phyloP scores from a whole-genome alignment of 495 filamentous ascomycete species.

The Aspergillus bridgeri region DNA sequence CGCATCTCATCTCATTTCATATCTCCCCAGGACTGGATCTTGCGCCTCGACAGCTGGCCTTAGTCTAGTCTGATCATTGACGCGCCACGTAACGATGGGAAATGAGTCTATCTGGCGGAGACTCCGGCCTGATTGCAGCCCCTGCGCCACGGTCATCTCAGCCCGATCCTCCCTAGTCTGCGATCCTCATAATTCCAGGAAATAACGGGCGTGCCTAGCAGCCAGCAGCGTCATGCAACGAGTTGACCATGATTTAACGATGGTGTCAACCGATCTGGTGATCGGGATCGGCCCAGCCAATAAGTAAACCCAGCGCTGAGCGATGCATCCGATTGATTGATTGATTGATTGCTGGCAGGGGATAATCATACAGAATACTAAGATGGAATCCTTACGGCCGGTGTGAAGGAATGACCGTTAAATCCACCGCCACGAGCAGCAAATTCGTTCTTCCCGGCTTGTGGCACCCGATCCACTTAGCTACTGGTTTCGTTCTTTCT shows the following conservation, averaged over 20 bases:
- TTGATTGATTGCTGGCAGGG: neutral
- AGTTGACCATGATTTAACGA: neutral
- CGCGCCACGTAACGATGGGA: neutral
- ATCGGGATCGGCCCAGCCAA: neutral
- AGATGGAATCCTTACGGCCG: too few relatives aligned
- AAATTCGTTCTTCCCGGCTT: neutral
- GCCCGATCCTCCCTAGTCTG: neutral
- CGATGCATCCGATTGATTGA: neutral
- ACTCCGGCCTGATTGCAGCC: constrained; percentile 4
- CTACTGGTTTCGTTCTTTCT: neutral
- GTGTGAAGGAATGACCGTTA: neutral
- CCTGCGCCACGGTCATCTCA: constrained; percentile 6
- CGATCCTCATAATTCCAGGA: neutral
- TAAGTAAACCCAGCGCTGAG: neutral
- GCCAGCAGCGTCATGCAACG: neutral
- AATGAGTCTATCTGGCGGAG: neutral
- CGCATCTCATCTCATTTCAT: neutral
- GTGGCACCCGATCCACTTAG: neutral
- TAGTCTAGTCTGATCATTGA: neutral
- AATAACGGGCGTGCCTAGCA: neutral
- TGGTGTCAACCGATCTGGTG: neutral
- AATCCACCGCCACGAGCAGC: neutral
- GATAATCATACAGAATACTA: neutral
- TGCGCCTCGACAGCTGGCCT: too few relatives aligned
- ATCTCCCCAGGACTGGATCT: neutral